Evolutionary conservation across 176 grass and related monocot genomes (phyloP).

Genomic region (Raddia guianensis): DNA sequence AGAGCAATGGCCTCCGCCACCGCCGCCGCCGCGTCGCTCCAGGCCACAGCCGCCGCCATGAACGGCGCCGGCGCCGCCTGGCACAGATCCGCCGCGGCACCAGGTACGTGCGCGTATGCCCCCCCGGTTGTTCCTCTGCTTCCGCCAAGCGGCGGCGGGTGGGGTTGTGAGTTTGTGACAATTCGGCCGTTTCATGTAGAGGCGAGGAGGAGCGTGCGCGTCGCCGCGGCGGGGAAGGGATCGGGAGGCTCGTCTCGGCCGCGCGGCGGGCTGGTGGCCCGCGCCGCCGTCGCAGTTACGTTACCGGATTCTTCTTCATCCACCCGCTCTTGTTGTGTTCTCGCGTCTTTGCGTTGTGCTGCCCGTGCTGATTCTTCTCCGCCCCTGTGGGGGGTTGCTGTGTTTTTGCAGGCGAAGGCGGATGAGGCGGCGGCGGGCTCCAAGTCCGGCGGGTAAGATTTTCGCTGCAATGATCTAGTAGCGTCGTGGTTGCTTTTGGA

Average conservation of each 20-base stretch:
- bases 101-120: slow-evolving; percentile 24
- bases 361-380: neutral
- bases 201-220: slow-evolving; percentile 35
- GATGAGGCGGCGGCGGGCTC: slow-evolving; percentile 28
- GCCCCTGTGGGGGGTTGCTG: neutral
- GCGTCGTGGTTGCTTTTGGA: neutral
- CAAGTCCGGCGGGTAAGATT: slow-evolving; percentile 43
- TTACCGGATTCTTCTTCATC: neutral
- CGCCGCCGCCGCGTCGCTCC: slow-evolving; percentile 24
- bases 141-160: neutral
- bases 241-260: neutral
- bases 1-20: slow-evolving; percentile 38
- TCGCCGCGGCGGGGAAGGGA: slow-evolving; percentile 26
- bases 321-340: neutral
- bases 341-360: neutral
- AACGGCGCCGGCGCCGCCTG: slow-evolving; percentile 31
- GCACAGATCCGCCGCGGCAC: slow-evolving; percentile 33
- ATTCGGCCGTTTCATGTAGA: neutral
- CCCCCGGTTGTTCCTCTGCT: neutral
- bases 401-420: slow-evolving; percentile 49
- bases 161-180: no score
- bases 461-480: neutral
- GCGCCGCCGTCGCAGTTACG: slow-evolving; percentile 46
- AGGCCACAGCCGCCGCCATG: slow-evolving; percentile 18
- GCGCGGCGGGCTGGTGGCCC: slow-evolving; percentile 34